Base-by-base conservation (phyloP, 2,329 filamentous ascomycete genomes). In the Anthostomella pinea region DNA sequence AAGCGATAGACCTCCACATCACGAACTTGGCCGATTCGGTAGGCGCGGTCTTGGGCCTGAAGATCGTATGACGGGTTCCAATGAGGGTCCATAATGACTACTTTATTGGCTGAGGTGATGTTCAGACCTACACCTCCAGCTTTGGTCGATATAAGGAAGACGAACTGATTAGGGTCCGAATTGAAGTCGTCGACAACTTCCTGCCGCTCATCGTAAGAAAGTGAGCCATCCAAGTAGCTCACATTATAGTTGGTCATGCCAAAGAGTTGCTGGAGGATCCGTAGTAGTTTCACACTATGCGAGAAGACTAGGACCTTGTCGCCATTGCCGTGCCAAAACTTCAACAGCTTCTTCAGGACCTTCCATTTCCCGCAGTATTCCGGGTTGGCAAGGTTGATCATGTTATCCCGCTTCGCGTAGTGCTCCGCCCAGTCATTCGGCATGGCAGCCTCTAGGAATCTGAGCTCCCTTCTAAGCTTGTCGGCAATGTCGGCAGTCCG, bases 281-380 rank as follows among this genome's bases (percentile, higher is more conserved):
- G 82, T 16, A 98, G 67, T 3, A 98, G 69, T 2, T 86, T 79
- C 4, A 97, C 89, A 41, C 85, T 94, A 55, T 97, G 90, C 0
- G 87, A 95, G 60, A 98, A 98, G 3, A 98, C 84, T 0, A 98
- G 75, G 1, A 96, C 93, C 62, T 97, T 98, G 65, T 96, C 89
- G 10, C 88, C 87, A 54, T 85, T 89, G 10, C 77, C 72, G 57
- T 95, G 79, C 93, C 93, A 98, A 61, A 93, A 91, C 37, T 81
- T 83, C 6, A 98, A 74, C 4, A 98, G 69, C 52, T 87, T 90
- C 59, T 83, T 87, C 19, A 98, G 63, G 1, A 98, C 80, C 56
- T 87, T 89, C 93, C 93, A 98, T 63, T 98, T 98, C 3, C 93
- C 93, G 56, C 93, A 98, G 48, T 90, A 96, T 39, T 94, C 85